Evolutionary conservation across 371 early-diverging fungal species (phyloP), one percentile per base, ranked within the genome.

Genomic region (Funneliformis caledonium): DNA sequence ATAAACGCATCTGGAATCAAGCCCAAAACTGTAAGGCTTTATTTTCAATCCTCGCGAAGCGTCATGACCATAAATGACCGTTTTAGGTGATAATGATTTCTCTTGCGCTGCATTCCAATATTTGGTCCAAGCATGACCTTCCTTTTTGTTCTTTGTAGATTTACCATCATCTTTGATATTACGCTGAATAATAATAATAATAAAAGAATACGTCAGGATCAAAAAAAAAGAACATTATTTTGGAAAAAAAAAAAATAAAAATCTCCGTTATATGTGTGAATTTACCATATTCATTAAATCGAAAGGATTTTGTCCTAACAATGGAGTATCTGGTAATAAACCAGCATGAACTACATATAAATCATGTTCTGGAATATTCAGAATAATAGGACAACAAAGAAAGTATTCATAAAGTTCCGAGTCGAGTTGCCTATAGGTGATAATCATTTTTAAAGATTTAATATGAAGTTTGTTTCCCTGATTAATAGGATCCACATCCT

Each of bases 1-100:
- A 79, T 91, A 88, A 2, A 93, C 93, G 81, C 94, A 93, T 4
- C 93, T 92, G 4, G 88, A 89, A 69, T 94, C 94, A 2, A 93
- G 61, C 4, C 94, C 94, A 81, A 89, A 86, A 0, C 92, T 87
- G 72, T 85, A 85, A 1, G 82, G 42, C 69, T 89, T 85, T 7
- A 92, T 72, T 50, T 89, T 87, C 72, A 94, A 83, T 12, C 88
- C 88, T 22, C 92, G 85, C 0, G 88, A 82, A 2, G 94, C 90
- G 67, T 91, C 93, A 82, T 94, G 94, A 1, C 94, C 94, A 81
- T 94, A 94, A 42, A 89, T 87, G 12, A 91, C 68, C 14, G 69
- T 80, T 69, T 72, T 84, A 64, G 85, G 84, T 10, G 74, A 69
- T 3, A 42, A 61, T 0, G 72, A 76, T 60, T 67, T 72, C 16